Conservation (phyloP, 441 rosid species). For the Lagerstroemia fauriei region DNA sequence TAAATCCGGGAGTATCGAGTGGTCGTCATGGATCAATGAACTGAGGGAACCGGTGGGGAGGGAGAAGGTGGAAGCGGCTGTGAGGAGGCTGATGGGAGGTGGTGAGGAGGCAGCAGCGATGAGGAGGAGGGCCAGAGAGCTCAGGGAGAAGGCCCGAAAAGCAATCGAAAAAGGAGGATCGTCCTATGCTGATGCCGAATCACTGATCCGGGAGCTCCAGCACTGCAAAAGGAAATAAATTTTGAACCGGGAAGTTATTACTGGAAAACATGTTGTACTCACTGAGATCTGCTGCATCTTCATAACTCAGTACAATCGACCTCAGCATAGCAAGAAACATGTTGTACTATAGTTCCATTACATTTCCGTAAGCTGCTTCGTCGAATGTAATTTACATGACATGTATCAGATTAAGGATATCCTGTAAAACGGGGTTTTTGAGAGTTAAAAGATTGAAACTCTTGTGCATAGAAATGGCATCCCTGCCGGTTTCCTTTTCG, state of each 20-base stretch:
- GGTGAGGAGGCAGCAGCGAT: conserved; percentile 36
- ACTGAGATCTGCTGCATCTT: background rate
- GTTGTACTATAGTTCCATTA: background rate
- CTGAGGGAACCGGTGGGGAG: conserved; percentile 27
- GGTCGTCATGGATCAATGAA: conserved; percentile 20
- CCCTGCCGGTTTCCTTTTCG: background rate
- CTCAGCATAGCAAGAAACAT: background rate
- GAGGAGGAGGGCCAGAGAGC: conserved; percentile 38
- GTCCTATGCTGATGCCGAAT: conserved; percentile 28
- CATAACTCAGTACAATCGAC: background rate
- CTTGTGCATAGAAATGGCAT: background rate
- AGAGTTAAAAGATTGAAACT: background rate
- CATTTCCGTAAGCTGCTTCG: background rate
- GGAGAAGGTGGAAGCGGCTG: conserved; percentile 32
- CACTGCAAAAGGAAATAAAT: conserved; percentile 5
- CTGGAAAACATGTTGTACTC: background rate
- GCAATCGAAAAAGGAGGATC: conserved; percentile 43
- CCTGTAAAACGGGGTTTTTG: background rate
- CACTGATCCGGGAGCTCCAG: conserved; percentile 33
- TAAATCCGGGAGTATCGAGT: conserved; percentile 26
- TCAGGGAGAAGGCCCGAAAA: conserved; percentile 35
- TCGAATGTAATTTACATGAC: background rate
- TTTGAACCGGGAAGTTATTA: background rate
- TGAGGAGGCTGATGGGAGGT: conserved; percentile 30
- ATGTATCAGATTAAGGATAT: background rate